phyloP scores from a whole-genome alignment of 495 filamentous ascomycete species.

The Filosporella fistucella region DNA sequence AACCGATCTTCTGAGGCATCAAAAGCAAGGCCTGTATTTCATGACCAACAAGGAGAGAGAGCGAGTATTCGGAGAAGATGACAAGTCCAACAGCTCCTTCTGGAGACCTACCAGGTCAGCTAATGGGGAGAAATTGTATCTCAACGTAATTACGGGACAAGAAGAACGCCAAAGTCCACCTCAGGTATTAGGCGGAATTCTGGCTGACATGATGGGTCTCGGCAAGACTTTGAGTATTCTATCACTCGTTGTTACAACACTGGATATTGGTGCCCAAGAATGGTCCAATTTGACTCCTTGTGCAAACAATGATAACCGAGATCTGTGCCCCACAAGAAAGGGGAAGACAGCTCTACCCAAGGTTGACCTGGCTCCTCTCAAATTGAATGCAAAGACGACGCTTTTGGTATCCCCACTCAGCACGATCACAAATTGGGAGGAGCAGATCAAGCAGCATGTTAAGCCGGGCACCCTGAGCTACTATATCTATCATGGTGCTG shows the following conservation, averaged over 20 bases:
- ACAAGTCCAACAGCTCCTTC: slow-evolving; percentile 62
- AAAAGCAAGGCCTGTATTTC: slow-evolving; percentile 88
- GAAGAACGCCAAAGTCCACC: slow-evolving; percentile 58
- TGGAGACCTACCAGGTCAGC: slow-evolving; percentile 56
- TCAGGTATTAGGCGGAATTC: slow-evolving; percentile 75
- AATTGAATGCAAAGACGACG: slow-evolving; percentile 70
- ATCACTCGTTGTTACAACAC: slow-evolving; percentile 62
- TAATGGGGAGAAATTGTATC: slow-evolving; percentile 57
- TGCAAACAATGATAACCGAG: slow-evolving; percentile 21
- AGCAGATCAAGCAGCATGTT: slow-evolving; percentile 82
- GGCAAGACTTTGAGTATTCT: slow-evolving; percentile 92
- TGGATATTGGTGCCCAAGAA: slow-evolving; percentile 45
- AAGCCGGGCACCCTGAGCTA: slow-evolving; percentile 52
- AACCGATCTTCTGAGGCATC: slow-evolving; percentile 77
- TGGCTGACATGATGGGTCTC: slow-evolving; percentile 97
- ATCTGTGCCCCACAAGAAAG: slow-evolving; percentile 16
- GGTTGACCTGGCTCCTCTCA: slow-evolving; percentile 33
- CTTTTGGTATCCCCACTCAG: slow-evolving; percentile 88
- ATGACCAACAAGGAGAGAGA: slow-evolving; percentile 77
- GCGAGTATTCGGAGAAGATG: slow-evolving; percentile 38
- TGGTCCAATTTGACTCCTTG: slow-evolving; percentile 45
- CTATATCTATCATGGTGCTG: slow-evolving; percentile 81
- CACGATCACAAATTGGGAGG: slow-evolving; percentile 87
- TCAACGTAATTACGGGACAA: slow-evolving; percentile 79
- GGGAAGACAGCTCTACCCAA: slow-evolving; percentile 18